These are phyloP conservation scores for Lachnellula occidentalis DNA, from an alignment of 2,329 filamentous ascomycete species.

Conservation along the genomic window DNA sequence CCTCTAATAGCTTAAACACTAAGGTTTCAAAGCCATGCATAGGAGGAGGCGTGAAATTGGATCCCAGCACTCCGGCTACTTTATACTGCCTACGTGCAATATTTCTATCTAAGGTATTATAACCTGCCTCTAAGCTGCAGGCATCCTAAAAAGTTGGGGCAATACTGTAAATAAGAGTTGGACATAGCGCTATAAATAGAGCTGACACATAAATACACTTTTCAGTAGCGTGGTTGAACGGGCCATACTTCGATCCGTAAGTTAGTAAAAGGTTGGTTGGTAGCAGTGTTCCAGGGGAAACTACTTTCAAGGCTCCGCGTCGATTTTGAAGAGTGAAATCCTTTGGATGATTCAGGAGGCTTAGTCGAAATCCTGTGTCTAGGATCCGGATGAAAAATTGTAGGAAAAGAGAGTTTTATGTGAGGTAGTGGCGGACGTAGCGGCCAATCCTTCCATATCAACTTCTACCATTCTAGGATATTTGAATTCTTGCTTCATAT, in stretches of 20 bases:
- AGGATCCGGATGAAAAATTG: not conserved
- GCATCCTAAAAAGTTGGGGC: too few species aligned
- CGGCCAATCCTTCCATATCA: not conserved
- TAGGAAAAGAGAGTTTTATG: not conserved
- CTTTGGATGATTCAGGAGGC: not conserved
- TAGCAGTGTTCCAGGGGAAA: not conserved
- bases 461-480: not conserved
- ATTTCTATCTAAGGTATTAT: not conserved
- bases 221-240: too few species aligned
- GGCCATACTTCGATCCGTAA: too few species aligned
- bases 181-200: too few species aligned
- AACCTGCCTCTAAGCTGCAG: not conserved
- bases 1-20: not conserved
- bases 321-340: not conserved
- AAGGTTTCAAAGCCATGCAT: not conserved
- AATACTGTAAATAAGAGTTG: too few species aligned
- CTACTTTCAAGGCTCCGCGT: not conserved
- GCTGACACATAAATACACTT: too few species aligned
- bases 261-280: too few species aligned
- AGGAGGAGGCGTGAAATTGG: not conserved
- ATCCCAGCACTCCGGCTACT: not conserved
- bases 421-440: not conserved
- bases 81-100: not conserved
- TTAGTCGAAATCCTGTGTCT: not conserved
- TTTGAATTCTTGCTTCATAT: not conserved